Evolutionary conservation across 129 eudicot genomes (phyloP).

Genomic region (Arctium lappa): DNA sequence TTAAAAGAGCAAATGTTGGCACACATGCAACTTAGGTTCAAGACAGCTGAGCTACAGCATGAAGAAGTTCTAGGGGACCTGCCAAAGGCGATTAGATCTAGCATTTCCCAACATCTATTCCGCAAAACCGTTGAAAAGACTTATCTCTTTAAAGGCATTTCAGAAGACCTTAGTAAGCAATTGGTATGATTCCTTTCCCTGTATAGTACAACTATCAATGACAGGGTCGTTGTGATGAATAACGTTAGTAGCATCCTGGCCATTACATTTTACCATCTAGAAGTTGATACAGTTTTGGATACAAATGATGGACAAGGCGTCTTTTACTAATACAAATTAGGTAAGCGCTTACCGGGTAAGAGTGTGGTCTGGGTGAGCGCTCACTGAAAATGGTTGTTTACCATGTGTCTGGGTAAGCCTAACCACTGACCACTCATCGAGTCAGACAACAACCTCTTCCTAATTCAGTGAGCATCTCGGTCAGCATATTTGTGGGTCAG

Average conservation of each 20-base stretch:
- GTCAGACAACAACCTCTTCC: neutral
- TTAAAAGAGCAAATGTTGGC: constrained; percentile 85
- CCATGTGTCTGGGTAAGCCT: neutral
- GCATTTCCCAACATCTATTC: constrained; percentile 83
- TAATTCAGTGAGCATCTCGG: no score
- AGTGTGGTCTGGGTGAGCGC: neutral
- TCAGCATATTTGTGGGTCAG: no score
- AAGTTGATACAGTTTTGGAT: neutral
- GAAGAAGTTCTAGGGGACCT: constrained; percentile 71
- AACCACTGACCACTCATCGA: neutral
- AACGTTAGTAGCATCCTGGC: neutral
- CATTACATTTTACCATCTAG: neutral
- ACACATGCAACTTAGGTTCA: constrained; percentile 71
- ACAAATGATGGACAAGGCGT: neutral
- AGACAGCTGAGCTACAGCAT: constrained; percentile 86
- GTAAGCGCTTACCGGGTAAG: neutral
- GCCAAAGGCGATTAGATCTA: constrained; percentile 82
- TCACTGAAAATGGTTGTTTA: neutral
- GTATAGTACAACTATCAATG: neutral
- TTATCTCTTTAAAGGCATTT: constrained; percentile 68
- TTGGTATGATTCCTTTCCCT: constrained; percentile 43
- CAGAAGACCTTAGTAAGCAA: constrained; percentile 71
- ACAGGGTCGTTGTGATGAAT: no score
- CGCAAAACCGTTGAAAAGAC: constrained; percentile 51
- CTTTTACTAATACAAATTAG: neutral